These are phyloP conservation scores for Xerocomus potaroensis DNA, from an alignment of 768 basidiomycete species.

Conservation along the genomic window DNA sequence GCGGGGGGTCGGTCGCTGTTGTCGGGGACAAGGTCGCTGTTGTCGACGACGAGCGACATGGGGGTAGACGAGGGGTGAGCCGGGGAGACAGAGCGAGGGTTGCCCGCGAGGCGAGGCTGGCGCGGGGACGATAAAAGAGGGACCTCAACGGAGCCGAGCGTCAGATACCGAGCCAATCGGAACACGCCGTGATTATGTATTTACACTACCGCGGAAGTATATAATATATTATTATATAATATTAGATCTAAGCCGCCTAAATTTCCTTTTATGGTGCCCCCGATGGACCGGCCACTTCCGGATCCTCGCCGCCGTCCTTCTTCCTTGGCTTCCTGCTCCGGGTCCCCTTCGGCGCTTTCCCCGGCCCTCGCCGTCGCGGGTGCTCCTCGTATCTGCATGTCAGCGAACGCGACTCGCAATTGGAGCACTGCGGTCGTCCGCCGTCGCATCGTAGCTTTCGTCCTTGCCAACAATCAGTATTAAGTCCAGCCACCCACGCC, in stretches of 20 bases:
- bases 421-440: conserved; percentile 54
- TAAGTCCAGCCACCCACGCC: background rate
- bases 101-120: conserved; percentile 59
- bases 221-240: conserved; percentile 22
- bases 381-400: conserved; percentile 51
- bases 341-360: conserved; percentile 64
- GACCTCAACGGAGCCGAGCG: conserved; percentile 42
- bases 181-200: conserved; percentile 28
- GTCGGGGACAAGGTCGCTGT: conserved; percentile 50
- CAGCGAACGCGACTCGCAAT: conserved; percentile 53
- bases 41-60: conserved; percentile 56
- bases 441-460: conserved; percentile 78
- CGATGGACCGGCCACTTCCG: conserved; percentile 27
- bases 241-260: conserved; percentile 18
- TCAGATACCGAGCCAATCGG: conserved; percentile 63
- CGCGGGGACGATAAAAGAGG: conserved; percentile 60
- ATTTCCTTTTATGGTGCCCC: conserved; percentile 21
- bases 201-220: conserved; percentile 27
- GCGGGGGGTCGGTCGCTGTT: conserved; percentile 30
- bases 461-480: conserved; percentile 40
- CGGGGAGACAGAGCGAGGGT: conserved; percentile 42
- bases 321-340: conserved; percentile 40
- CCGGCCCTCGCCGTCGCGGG: conserved; percentile 63
- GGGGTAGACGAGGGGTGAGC: conserved; percentile 38
- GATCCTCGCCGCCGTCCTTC: conserved; percentile 19